phyloP scores from a whole-genome alignment of 371 early-diverging fungal genomes.

The Phascolomyces articulosus region DNA sequence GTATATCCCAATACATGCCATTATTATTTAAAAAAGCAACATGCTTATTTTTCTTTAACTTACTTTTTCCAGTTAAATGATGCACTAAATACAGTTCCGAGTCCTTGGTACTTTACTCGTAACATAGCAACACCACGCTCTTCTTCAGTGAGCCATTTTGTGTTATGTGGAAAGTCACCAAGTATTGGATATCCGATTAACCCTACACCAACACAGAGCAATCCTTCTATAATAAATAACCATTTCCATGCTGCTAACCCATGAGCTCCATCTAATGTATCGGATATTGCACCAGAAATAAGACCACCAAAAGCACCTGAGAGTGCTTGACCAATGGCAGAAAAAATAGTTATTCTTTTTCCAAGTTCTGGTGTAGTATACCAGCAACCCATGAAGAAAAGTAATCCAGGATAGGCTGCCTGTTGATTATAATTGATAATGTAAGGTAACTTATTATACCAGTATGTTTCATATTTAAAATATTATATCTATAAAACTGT shows the following conservation, averaged over 20 bases:
- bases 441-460: too few species aligned
- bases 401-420: constrained; percentile 65
- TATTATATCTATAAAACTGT: too few species aligned
- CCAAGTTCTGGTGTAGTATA: constrained; percentile 78
- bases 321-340: constrained; percentile 53
- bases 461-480: not conserved
- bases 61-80: not conserved
- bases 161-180: constrained; percentile 59
- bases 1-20: too few species aligned
- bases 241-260: constrained; percentile 65
- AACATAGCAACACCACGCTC: constrained; percentile 52
- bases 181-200: constrained; percentile 47
- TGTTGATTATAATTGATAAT: not conserved
- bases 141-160: constrained; percentile 49
- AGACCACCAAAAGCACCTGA: constrained; percentile 27
- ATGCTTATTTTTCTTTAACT: not conserved
- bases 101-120: constrained; percentile 51
- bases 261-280: constrained; percentile 38
- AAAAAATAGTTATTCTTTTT: constrained; percentile 70
- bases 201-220: constrained; percentile 49
- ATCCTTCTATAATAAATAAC: constrained; percentile 62
- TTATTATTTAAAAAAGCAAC: not conserved
- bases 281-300: constrained; percentile 44
- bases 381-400: constrained; percentile 77
- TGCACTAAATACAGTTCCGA: not conserved